These are phyloP conservation scores for Parascedosporium putredinis DNA, from an alignment of 2,329 filamentous ascomycete genomes.

Conservation along the genomic window DNA sequence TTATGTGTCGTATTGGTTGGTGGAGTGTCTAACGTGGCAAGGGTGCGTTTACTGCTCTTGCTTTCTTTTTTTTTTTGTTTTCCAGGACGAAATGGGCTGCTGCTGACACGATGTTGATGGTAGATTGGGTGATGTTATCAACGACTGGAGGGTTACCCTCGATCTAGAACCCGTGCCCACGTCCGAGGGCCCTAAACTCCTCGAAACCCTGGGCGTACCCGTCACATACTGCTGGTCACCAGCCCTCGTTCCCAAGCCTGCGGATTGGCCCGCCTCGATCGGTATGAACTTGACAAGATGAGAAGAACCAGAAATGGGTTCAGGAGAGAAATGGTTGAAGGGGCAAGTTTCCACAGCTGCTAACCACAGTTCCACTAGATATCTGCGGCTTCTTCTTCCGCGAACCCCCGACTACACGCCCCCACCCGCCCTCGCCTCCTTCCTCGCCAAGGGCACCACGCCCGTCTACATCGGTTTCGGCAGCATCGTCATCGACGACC, in stretches of 20 bases:
- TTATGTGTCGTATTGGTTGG: constrained; percentile 69
- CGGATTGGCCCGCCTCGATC: constrained; percentile 59
- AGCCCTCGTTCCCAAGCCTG: constrained; percentile 53
- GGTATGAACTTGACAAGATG: constrained; percentile 35
- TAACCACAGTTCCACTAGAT: too few relatives aligned
- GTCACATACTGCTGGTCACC: constrained; percentile 67
- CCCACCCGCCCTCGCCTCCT: constrained; percentile 39
- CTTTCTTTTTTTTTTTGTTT: too few relatives aligned
- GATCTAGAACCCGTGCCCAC: constrained; percentile 64
- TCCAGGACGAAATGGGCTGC: not conserved
- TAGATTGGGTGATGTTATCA: constrained; percentile 61
- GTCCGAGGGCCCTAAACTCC: constrained; percentile 64
- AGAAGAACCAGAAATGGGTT: too few relatives aligned
- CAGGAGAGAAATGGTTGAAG: too few relatives aligned
- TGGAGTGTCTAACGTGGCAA: constrained; percentile 87
- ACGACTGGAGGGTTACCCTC: constrained; percentile 60
- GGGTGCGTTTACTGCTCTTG: too few relatives aligned
- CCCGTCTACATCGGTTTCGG: constrained; percentile 71
- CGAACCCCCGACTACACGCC: constrained; percentile 43
- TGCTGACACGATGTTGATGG: not conserved
- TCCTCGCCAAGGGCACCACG: constrained; percentile 44
- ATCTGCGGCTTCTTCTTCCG: constrained; percentile 59
- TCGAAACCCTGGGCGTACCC: constrained; percentile 63
- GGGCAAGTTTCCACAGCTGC: too few relatives aligned
- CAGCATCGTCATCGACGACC: constrained; percentile 64